Conservation (phyloP, 2,329 filamentous ascomycete species). For the Aspergillus sergii region DNA sequence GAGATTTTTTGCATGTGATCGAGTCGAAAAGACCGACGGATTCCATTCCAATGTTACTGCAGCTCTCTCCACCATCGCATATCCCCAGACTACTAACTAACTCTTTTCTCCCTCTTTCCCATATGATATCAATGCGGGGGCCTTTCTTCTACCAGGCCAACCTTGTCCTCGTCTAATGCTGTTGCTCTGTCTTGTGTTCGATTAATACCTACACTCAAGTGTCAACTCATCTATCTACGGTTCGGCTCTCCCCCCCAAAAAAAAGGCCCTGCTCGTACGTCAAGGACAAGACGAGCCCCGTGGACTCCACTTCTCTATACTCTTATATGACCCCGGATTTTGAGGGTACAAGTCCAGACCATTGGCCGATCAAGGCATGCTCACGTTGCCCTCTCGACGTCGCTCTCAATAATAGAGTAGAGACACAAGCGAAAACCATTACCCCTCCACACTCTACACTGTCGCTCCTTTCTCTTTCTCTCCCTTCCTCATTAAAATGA, state of each 20-base stretch:
- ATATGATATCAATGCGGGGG: constrained; percentile 23
- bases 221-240: not conserved
- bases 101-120: constrained; percentile 7
- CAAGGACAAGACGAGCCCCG: not conserved
- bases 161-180: constrained; percentile 13
- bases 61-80: constrained; percentile 18
- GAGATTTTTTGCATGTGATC: constrained; percentile 41
- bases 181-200: constrained; percentile 14
- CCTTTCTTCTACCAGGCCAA: constrained; percentile 15
- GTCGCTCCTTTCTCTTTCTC: constrained; percentile 3
- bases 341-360: not conserved
- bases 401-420: constrained; percentile 28
- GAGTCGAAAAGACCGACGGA: constrained; percentile 26
- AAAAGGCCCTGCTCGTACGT: not conserved
- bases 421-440: constrained; percentile 16
- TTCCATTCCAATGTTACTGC: constrained; percentile 23
- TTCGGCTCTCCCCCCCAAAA: not conserved
- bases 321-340: constrained; percentile 5
- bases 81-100: constrained; percentile 27
- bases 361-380: constrained; percentile 32
- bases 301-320: not conserved
- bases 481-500: constrained; percentile 27
- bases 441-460: not conserved
- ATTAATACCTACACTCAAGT: not conserved
- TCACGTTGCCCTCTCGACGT: constrained; percentile 21